These are phyloP conservation scores for Scytalidium sp. DNA, from an alignment of 2,329 filamentous ascomycete species.

Conservation along the genomic window DNA sequence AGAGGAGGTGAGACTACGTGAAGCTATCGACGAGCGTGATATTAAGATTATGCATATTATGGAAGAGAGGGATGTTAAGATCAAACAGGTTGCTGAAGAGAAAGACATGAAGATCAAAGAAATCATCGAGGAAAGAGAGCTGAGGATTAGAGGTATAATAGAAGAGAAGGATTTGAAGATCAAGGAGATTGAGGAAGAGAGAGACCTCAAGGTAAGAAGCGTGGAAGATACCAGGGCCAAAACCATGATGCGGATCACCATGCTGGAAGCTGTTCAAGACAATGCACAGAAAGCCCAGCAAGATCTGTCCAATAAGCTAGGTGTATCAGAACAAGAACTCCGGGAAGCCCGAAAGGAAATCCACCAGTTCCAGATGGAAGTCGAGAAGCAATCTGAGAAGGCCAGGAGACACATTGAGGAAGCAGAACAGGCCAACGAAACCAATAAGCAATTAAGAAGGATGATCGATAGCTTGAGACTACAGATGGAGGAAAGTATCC, in stretches of 20 bases:
- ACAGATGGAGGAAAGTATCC: slow-evolving; percentile 83
- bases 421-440: slow-evolving; percentile 51
- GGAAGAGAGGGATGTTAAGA: slow-evolving; percentile 65
- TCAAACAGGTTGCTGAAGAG: slow-evolving; percentile 65
- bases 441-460: slow-evolving; percentile 72
- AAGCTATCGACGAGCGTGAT: slow-evolving; percentile 66
- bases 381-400: slow-evolving; percentile 59
- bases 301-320: slow-evolving; percentile 55
- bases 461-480: slow-evolving; percentile 70
- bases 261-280: slow-evolving; percentile 65
- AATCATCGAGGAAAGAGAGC: slow-evolving; percentile 67
- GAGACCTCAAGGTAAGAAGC: slow-evolving; percentile 61
- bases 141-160: slow-evolving; percentile 61
- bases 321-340: slow-evolving; percentile 51
- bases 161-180: slow-evolving; percentile 68
- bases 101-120: slow-evolving; percentile 66
- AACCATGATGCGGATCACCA: slow-evolving; percentile 57
- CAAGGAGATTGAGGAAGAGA: slow-evolving; percentile 66
- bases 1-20: slow-evolving; percentile 66
- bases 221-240: slow-evolving; percentile 55
- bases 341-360: slow-evolving; percentile 53
- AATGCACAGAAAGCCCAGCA: slow-evolving; percentile 51
- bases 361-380: slow-evolving; percentile 59
- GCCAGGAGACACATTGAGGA: slow-evolving; percentile 62
- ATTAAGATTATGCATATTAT: slow-evolving; percentile 63